Percentiles rank a stretch among this genome's conserved stretches.
Evolutionary conservation across 2,329 filamentous ascomycete genomes (phyloP).

Genomic region (Cercospora brassicicola): DNA sequence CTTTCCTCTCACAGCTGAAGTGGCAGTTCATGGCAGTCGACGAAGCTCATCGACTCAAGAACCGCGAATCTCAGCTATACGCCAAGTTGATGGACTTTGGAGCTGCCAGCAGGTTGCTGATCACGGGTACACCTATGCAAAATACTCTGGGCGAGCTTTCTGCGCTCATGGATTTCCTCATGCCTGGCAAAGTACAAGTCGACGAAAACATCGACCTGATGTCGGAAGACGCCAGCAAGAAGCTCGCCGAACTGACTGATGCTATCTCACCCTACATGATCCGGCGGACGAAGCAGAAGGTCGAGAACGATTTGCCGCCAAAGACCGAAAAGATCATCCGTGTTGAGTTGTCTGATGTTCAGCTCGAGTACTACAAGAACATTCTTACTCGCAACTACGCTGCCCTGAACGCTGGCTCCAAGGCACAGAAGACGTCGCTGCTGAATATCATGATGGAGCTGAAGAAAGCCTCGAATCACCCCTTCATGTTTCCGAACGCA

Average conservation of each 20-base stretch:
- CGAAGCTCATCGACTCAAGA: slow-evolving; percentile 95
- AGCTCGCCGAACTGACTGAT: slow-evolving; percentile 80
- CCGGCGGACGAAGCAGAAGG: slow-evolving; percentile 92
- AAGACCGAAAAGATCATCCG: slow-evolving; percentile 99
- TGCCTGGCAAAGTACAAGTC: slow-evolving; percentile 88
- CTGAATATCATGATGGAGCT: slow-evolving; percentile 99
- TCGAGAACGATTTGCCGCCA: slow-evolving; percentile 91
- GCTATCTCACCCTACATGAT: slow-evolving; percentile 93
- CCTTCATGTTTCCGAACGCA: slow-evolving; percentile 94
- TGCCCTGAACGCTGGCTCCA: slow-evolving; percentile 84
- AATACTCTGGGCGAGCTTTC: slow-evolving; percentile 93
- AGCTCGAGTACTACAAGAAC: slow-evolving; percentile 98
- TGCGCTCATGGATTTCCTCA: slow-evolving; percentile 91
- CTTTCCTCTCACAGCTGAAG: slow-evolving; percentile 84
- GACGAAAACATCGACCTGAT: slow-evolving; percentile 85
- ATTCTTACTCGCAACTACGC: slow-evolving; percentile 96
- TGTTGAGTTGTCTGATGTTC: slow-evolving; percentile 92
- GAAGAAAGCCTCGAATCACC: slow-evolving; percentile 98
- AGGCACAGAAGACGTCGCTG: slow-evolving; percentile 89
- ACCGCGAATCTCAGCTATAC: slow-evolving; percentile 91
- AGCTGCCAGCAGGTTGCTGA: slow-evolving; percentile 83
- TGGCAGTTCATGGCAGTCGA: slow-evolving; percentile 98
- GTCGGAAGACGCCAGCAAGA: slow-evolving; percentile 77
- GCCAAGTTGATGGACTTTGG: slow-evolving; percentile 80
- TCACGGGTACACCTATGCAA: slow-evolving; percentile 95